These are phyloP conservation scores for Tolypocladium nubicola DNA, from an alignment of 2,329 filamentous ascomycete species.

Conservation along the genomic window DNA sequence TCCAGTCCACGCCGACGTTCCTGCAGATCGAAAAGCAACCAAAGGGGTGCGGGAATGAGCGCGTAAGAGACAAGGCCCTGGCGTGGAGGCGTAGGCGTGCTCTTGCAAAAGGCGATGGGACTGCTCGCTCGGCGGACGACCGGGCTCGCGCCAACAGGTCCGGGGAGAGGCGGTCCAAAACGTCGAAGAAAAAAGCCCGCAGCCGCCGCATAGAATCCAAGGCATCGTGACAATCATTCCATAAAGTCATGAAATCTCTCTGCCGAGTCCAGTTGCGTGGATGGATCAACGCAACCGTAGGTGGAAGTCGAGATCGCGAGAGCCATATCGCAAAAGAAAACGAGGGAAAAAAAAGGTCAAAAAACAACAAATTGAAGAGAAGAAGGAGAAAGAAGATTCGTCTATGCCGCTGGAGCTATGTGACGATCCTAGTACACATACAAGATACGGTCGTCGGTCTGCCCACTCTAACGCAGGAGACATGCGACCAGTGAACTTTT, in stretches of 20 bases:
- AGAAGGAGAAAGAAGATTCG: slow-evolving; percentile 11
- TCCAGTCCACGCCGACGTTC: neutral
- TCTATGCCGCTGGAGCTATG: slow-evolving; percentile 17
- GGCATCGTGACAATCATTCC: slow-evolving; percentile 14
- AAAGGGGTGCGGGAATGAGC: neutral
- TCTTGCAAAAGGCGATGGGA: neutral
- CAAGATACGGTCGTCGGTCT: slow-evolving; percentile 13
- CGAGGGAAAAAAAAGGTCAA: slow-evolving; percentile 6
- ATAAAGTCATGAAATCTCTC: neutral
- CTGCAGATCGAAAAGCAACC: neutral
- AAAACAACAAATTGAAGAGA: slow-evolving; percentile 11
- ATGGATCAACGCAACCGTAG: neutral
- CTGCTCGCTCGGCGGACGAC: neutral
- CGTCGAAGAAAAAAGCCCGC: slow-evolving; percentile 6
- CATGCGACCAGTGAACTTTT: slow-evolving; percentile 3
- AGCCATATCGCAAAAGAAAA: slow-evolving; percentile 8
- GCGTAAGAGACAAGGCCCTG: neutral
- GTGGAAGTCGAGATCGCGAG: slow-evolving; percentile 2
- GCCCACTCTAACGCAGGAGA: slow-evolving; percentile 2
- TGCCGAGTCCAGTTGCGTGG: neutral
- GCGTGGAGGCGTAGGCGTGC: neutral
- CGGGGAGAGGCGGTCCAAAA: slow-evolving; percentile 1
- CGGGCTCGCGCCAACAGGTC: neutral
- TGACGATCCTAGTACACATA: slow-evolving; percentile 23
- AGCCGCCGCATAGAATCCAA: slow-evolving; percentile 1